Evolutionary conservation across 306 rosid species (phyloP), one percentile per base, ranked within the genome.

Genomic region (Cucumis hystrix): DNA sequence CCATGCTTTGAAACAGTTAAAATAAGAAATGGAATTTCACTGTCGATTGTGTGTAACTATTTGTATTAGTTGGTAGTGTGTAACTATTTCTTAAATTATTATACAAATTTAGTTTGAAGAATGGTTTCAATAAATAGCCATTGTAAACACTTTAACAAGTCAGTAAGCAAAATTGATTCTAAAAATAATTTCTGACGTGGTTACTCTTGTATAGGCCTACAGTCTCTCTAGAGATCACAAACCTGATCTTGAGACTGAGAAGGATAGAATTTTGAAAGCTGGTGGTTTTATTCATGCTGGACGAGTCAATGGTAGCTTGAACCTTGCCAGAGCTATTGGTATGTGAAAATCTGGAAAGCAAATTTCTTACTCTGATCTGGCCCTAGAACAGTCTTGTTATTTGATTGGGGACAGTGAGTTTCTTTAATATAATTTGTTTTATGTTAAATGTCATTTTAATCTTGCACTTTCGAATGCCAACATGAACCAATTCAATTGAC

Each of bases 241-340:
- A 79, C 99, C 97, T 28, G 90, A 92, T 78, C 97, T 95, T 82
- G 96, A 90, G 85, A 75, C 82, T 82, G 99, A 95, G 88, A 95
- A 80, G 88, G 99, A 92, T 18, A 88, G 97, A 87, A 95, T 95
- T 82, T 75, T 88, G 74, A 92, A 88, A 87, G 97, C 97, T 80
- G 97, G 97, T 63, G 97, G 99, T 73, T 95, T 92, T 82, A 95
- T 95, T 79, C 97, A 92, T 55, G 97, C 97, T 8, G 99, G 99
- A 77, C 88, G 99, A 54, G 93, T 95, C 78, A 95, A 95, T 89
- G 99, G 99, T 79, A 92, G 96, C 85, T 84, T 95, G 85, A 92
- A 92, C 88, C 97, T 95, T 78, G 90, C 99, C 56, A 92, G 99
- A 83, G 99, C 99, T 83, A 95, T 95, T 83, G 99, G 97, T 90